phyloP scores from a whole-genome alignment of 2,329 filamentous ascomycete genomes.

The Ambrosiella beaveri region DNA sequence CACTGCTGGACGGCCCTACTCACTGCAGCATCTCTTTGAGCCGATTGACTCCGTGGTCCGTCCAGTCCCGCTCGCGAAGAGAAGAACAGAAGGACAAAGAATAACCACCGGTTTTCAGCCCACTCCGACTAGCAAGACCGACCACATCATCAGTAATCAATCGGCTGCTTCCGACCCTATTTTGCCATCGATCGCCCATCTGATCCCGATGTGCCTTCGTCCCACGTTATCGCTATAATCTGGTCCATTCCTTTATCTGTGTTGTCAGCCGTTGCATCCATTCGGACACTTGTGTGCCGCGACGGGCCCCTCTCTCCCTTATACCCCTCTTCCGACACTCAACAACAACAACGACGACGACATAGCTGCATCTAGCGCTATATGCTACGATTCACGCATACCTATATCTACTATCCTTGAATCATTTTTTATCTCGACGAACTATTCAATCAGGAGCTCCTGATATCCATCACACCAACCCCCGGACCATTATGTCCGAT shows the following conservation, averaged over 20 bases:
- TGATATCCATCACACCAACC: not conserved
- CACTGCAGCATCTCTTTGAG: not conserved
- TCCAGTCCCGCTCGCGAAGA: not conserved
- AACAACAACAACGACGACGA: not conserved
- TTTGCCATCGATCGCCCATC: too few species aligned
- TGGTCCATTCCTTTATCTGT: not conserved
- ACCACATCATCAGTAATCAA: not conserved
- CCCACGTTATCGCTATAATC: not conserved
- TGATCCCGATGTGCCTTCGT: too few species aligned
- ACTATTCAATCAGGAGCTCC: not conserved
- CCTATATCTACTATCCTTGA: too few species aligned
- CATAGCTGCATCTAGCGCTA: not conserved
- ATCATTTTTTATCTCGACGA: not conserved
- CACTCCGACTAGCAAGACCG: not conserved
- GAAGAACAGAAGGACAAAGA: not conserved
- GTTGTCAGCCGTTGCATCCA: not conserved
- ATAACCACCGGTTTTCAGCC: not conserved
- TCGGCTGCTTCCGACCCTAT: too few species aligned
- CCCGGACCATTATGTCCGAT: conserved; percentile 33
- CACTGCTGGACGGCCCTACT: not conserved
- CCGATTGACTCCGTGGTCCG: not conserved
- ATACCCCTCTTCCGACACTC: not conserved
- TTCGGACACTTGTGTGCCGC: not conserved
- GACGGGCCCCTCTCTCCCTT: not conserved
- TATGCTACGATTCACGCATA: too few species aligned